Evolutionary conservation across 345 rosid species (phyloP).

Genomic region (Populus simonii): DNA sequence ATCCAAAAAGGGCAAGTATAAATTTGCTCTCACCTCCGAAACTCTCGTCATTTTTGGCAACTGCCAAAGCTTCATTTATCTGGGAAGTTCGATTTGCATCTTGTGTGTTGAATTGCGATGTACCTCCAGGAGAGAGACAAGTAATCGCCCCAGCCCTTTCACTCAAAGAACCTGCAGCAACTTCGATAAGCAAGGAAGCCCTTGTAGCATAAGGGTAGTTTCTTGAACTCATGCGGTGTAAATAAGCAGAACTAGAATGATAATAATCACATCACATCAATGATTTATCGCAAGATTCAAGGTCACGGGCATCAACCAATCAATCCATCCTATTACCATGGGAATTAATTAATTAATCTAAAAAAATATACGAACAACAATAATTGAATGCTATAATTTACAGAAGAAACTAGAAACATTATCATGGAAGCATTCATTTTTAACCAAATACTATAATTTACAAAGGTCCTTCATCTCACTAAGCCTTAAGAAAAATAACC

Average conservation of each 20-base stretch:
- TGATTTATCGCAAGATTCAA: neutral
- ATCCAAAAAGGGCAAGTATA: neutral
- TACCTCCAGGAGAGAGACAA: neutral
- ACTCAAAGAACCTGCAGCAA: constrained; percentile 22
- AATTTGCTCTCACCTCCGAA: constrained; percentile 7
- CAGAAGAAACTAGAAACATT: too few species aligned
- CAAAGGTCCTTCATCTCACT: neutral
- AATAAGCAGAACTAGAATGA: neutral
- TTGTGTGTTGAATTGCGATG: neutral
- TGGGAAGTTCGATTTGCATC: constrained; percentile 6
- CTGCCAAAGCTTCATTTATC: constrained; percentile 3
- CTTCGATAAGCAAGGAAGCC: neutral
- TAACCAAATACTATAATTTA: neutral
- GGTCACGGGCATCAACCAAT: neutral
- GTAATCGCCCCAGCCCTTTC: neutral
- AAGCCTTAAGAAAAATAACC: neutral
- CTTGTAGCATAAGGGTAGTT: neutral
- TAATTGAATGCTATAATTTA: too few species aligned
- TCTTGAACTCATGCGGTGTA: neutral
- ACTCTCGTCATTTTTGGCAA: constrained; percentile 1
- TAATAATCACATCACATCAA: too few species aligned
- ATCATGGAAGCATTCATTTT: too few species aligned
- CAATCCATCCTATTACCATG: neutral
- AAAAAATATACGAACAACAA: too few species aligned
- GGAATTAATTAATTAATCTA: too few species aligned